Conservation (phyloP, 345 rosid genomes). For the Nephelium lappaceum region DNA sequence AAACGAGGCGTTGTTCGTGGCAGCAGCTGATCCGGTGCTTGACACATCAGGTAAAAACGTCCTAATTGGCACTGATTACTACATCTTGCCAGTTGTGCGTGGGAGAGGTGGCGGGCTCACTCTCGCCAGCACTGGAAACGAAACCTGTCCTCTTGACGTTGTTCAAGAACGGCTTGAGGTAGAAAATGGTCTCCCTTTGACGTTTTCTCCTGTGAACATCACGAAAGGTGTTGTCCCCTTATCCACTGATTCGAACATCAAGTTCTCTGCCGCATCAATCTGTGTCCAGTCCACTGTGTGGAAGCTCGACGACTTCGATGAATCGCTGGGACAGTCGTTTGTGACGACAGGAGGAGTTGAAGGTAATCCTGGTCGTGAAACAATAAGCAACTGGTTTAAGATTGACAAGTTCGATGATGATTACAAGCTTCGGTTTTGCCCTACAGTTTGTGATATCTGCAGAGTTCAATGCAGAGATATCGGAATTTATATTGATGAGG, state of each 20-base stretch:
- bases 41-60: slow-evolving; percentile 30
- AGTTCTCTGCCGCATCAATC: slow-evolving; percentile 43
- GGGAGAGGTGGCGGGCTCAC: slow-evolving; percentile 46
- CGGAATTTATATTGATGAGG: slow-evolving; percentile 47
- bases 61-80: slow-evolving; percentile 26
- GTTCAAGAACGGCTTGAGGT: slow-evolving; percentile 30
- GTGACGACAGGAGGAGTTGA: slow-evolving; percentile 55
- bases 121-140: slow-evolving; percentile 24
- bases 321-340: slow-evolving; percentile 38
- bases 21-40: slow-evolving; percentile 22
- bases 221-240: slow-evolving; percentile 26
- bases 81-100: slow-evolving; percentile 33
- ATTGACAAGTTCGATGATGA: slow-evolving; percentile 45
- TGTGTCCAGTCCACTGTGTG: slow-evolving; percentile 57
- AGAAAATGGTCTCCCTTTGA: slow-evolving; percentile 34
- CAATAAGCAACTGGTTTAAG: slow-evolving; percentile 63
- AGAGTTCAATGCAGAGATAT: slow-evolving; percentile 56
- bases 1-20: slow-evolving; percentile 20
- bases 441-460: slow-evolving; percentile 58
- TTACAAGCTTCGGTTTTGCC: slow-evolving; percentile 69
- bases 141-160: slow-evolving; percentile 38
- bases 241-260: slow-evolving; percentile 50
- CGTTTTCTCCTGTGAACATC: slow-evolving; percentile 31
- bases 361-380: slow-evolving; percentile 58
- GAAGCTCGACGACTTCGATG: slow-evolving; percentile 46